Evolutionary conservation across 768 basidiomycete species (phyloP).

Genomic region (Pleurotus cornucopiae): DNA sequence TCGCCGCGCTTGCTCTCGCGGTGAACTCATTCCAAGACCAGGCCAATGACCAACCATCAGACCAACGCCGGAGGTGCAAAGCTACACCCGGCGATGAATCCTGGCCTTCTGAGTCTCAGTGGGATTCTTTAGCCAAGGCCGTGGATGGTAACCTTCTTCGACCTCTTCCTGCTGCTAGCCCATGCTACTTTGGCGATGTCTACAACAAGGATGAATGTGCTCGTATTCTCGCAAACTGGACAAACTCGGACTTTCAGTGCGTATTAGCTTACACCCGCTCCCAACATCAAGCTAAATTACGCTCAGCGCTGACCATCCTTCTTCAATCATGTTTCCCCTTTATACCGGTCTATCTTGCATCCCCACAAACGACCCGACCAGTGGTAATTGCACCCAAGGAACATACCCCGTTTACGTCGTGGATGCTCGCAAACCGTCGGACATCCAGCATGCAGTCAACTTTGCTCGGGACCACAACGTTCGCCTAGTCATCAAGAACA

Average conservation of each 20-base stretch:
- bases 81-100: not conserved
- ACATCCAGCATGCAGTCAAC: constrained; percentile 20
- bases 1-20: no score
- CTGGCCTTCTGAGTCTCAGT: not conserved
- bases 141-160: not conserved
- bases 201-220: not conserved
- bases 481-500: constrained; percentile 25
- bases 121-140: not conserved
- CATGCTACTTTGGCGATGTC: not conserved
- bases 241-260: constrained; percentile 5
- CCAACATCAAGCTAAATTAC: not conserved
- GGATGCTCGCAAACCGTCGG: not conserved
- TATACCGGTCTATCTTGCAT: not conserved
- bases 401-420: not conserved
- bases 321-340: constrained; percentile 1
- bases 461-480: constrained; percentile 25
- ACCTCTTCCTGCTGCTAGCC: not conserved
- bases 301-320: not conserved
- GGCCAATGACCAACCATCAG: no score
- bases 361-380: not conserved
- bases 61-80: not conserved
- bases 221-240: not conserved
- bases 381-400: not conserved
- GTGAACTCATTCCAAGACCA: no score
- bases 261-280: not conserved